Conservation (phyloP, 2,329 filamentous ascomycete species). For the Calcarisporium arbuscula region DNA sequence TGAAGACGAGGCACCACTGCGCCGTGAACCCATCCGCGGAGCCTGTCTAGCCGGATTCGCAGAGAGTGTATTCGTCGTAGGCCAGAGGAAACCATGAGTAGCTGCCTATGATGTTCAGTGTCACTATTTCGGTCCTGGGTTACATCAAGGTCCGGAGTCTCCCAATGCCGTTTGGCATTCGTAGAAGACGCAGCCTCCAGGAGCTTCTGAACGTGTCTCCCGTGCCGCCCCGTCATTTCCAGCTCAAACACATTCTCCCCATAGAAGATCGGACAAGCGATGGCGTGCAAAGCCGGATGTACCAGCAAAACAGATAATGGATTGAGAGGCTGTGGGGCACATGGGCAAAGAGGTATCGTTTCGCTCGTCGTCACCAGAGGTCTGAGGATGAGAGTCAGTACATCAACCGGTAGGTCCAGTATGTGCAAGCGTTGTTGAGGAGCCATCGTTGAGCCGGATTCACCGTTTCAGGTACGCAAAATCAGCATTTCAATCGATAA, state of each 20-base stretch:
- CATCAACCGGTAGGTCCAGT: slow-evolving; percentile 27
- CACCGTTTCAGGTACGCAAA: too few species aligned
- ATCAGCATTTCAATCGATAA: too few species aligned
- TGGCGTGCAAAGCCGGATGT: slow-evolving; percentile 24
- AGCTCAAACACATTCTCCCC: slow-evolving; percentile 23
- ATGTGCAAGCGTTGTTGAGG: slow-evolving; percentile 17
- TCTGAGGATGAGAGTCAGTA: slow-evolving; percentile 23
- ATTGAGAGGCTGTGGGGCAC: slow-evolving; percentile 15
- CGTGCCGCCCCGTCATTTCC: slow-evolving; percentile 20
- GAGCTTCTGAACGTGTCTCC: slow-evolving; percentile 18
- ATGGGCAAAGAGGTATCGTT: slow-evolving; percentile 23
- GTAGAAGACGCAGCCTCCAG: slow-evolving; percentile 14
- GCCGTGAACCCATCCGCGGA: slow-evolving; percentile 25
- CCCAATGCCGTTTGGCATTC: too few species aligned
- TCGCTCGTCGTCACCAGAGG: slow-evolving; percentile 20
- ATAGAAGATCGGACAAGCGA: slow-evolving; percentile 26
- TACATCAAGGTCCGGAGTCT: too few species aligned
- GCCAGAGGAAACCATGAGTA: too few species aligned
- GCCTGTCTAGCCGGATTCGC: slow-evolving; percentile 20
- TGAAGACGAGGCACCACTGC: slow-evolving; percentile 21
- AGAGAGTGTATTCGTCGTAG: too few species aligned
- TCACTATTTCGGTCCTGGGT: too few species aligned
- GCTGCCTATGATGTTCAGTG: too few species aligned
- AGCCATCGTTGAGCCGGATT: too few species aligned
- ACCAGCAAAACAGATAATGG: slow-evolving; percentile 23